Conservation (phyloP, 345 rosid genomes). For the Luvunga scandens region DNA sequence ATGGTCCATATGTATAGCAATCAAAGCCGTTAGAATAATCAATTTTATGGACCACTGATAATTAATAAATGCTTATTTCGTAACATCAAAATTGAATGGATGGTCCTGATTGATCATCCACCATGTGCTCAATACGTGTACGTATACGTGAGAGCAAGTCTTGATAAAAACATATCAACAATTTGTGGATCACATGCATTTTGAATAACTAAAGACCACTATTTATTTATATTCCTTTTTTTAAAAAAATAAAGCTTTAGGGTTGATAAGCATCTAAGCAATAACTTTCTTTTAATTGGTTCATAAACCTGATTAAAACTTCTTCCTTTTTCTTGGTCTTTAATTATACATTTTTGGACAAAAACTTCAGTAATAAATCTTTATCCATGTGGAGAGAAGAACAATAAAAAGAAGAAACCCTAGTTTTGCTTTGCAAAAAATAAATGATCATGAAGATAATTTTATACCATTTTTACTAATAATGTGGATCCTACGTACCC, state of each 20-base stretch:
- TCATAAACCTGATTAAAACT: background rate
- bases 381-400: too few relatives aligned
- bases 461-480: background rate
- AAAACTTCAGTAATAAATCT: too few relatives aligned
- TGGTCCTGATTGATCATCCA: slow-evolving; percentile 27
- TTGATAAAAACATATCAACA: background rate
- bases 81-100: slow-evolving; percentile 21
- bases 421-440: too few relatives aligned
- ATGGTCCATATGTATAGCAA: slow-evolving; percentile 18
- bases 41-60: slow-evolving; percentile 34
- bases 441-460: too few relatives aligned
- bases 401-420: too few relatives aligned
- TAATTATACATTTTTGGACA: too few relatives aligned
- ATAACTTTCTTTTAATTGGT: background rate
- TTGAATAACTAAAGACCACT: slow-evolving; percentile 21
- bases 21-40: slow-evolving; percentile 30
- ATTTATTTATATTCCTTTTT: background rate
- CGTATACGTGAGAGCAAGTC: background rate
- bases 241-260: background rate
- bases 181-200: slow-evolving; percentile 28
- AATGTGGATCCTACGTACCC: background rate
- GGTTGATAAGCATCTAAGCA: background rate
- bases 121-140: slow-evolving; percentile 24
- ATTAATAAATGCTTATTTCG: background rate
- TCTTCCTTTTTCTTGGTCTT: background rate